Percentiles rank a stretch among this genome's conserved stretches.
Evolutionary conservation across 805 yeast species (phyloP).

Genomic region (Wickerhamiella azymoides): DNA sequence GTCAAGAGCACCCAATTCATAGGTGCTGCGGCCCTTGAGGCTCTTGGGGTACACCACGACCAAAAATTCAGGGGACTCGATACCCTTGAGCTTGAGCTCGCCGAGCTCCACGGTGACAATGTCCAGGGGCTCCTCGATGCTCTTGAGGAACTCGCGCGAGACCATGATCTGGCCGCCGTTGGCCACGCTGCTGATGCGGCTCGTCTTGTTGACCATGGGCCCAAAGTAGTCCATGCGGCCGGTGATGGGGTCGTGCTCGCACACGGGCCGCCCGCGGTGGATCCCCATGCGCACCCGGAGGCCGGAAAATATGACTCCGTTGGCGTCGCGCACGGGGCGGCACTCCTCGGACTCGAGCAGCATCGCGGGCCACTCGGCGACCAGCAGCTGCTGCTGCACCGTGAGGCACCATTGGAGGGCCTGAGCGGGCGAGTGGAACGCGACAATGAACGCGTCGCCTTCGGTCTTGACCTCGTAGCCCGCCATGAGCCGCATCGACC

Average conservation of each 20-base stretch:
- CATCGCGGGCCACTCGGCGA: conserved; percentile 93
- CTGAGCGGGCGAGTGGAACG: conserved; percentile 82
- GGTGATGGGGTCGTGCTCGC: conserved; percentile 88
- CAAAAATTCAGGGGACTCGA: conserved; percentile 82
- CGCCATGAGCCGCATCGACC: conserved; percentile 81
- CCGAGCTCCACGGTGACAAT: conserved; percentile 59
- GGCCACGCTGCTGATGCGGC: conserved; percentile 86
- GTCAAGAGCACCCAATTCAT: conserved; percentile 13
- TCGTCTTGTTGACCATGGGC: conserved; percentile 93
- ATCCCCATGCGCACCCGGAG: conserved; percentile 94
- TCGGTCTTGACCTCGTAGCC: conserved; percentile 98
- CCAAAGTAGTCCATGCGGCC: conserved; percentile 98
- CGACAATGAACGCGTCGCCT: conserved; percentile 98
- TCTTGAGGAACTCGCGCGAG: conserved; percentile 67
- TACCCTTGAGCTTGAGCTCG: conserved; percentile 79
- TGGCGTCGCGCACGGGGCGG: conserved; percentile 43
- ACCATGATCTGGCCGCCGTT: conserved; percentile 97
- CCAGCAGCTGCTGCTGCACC: conserved; percentile 69
- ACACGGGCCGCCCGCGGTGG: conserved; percentile 96
- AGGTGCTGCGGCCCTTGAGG: conserved; percentile 39
- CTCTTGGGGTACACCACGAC: conserved; percentile 63
- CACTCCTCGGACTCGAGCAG: conserved; percentile 70
- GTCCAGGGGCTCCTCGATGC: conserved; percentile 42
- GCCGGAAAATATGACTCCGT: conserved; percentile 61
- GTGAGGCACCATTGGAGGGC: conserved; percentile 91